Base-by-base conservation (phyloP, 2,329 filamentous ascomycete species). In the Elsinoe perseae region DNA sequence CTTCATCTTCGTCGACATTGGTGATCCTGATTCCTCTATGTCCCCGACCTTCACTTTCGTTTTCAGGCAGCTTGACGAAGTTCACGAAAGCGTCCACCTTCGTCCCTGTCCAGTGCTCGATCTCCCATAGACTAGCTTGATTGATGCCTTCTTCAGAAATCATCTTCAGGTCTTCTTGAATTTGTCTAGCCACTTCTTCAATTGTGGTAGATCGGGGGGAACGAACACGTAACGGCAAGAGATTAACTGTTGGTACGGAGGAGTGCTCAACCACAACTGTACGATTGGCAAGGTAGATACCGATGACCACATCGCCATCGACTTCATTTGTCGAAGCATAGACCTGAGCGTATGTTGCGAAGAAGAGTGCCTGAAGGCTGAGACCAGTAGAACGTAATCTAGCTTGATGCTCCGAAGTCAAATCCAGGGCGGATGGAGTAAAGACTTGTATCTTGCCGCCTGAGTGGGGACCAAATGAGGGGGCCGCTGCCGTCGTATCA, bases 281-380 rank as follows among this genome's bases (percentile, higher is more conserved):
- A 53, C 89, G 80, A 67, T 95, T 95, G 40, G 89, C 87, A 7
- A 95, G 79, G 68, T 95, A 96, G 20, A 95, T 70, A 1, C 90
- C 91, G 52, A 95, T 77, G 0, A 89, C 71, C 1, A 87, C 69
- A 36, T 80, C 73, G 4, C 64, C 34, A 4, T 54, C 58, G 4
- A 54, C 23, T 3, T 53, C n/a, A 2, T 43, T 20, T 7, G 30
- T 73, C 64, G 62, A 58, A 3, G 69, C 64, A 64, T 79, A 75
- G 4, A 76, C 64, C 60, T 77, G 80, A 2, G 86, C 81, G 61
- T 86, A 87, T 0, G 79, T 76, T 0, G 89, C 88, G 57, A 95
- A 81, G 67, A 95, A 84, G 0, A 93, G 67, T 0, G 87, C 77
- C 61, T 95, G 90, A 1, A 87, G 67, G 27, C 82, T 84, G 21